Evolutionary conservation across 768 basidiomycete species (phyloP), one percentile per base, ranked within the genome.

Genomic region (Kwoniella europaea): DNA sequence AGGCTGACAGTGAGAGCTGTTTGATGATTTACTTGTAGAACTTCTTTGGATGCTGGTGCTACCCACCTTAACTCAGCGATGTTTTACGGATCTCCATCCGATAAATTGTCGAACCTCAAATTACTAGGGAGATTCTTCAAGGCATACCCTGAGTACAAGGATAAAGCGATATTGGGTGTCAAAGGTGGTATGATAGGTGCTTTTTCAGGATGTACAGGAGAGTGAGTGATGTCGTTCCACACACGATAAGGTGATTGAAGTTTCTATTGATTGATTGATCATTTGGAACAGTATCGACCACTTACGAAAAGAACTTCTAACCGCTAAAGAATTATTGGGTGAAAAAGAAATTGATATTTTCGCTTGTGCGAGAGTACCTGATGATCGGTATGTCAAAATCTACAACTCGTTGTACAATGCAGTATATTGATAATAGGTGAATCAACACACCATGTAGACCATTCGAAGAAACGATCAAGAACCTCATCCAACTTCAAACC

Each of bases 311-410:
- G 87, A 88, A 67, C 84, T 89, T 18, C 78, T 85, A 35, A 79
- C 79, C 20, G 84, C 87, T 74, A 84, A 86, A 54, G 81, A 79
- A 4, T 83, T 82, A 5, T 83, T 90, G 3, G 85, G 87, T 0
- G 67, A 42, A 12, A 86, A 86, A 16, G 86, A 82, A 64, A 86
- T 90, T 63, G 90, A 91, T 79, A 78, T 91, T 1, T 91, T 87
- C 78, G 71, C 54, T 35, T 44, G 29, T 13, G 67, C 62, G 12
- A 67, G 71, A 42, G 18, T 63, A n/a, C 71, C 66, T n/a, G 43
- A 27, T 29, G 71, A 68, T 44, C 22, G 67, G 71, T 71, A 20
- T 63, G 71, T 44, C 61, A n/a, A 46, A n/a, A 46, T 6, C 44
- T 12, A 46, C 44, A 46, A n/a, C n/a, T n/a, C n/a, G n/a, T n/a